Evolutionary conservation across 805 yeast genomes (phyloP).

Genomic region (Candida odintsovae): DNA sequence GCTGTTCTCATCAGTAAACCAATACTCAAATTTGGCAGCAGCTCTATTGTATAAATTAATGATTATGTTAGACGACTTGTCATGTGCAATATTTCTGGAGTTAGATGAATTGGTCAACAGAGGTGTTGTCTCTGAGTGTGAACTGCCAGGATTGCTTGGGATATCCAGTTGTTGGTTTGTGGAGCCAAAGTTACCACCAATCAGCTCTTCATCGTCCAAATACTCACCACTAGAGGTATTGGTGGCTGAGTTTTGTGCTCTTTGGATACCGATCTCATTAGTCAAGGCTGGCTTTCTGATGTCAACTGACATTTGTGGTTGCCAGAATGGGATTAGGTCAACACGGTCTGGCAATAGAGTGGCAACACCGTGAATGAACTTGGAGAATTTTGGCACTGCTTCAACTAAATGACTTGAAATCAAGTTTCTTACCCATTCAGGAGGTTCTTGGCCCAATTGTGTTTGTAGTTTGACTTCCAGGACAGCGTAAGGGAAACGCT

Average conservation of each 20-base stretch:
- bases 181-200: conserved; percentile 43
- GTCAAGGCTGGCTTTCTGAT: conserved; percentile 74
- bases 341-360: conserved; percentile 81
- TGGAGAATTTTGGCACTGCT: conserved; percentile 96
- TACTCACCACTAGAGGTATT: conserved; percentile 46
- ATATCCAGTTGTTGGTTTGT: conserved; percentile 6
- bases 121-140: conserved; percentile 26
- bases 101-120: conserved; percentile 16
- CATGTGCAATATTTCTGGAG: conserved; percentile 8
- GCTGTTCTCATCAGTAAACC: conserved; percentile 44
- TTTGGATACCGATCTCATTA: conserved; percentile 27
- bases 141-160: conserved; percentile 6
- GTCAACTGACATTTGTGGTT: conserved; percentile 94
- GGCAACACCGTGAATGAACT: conserved; percentile 95
- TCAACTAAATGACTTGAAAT: conserved; percentile 91
- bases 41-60: conserved; percentile 19
- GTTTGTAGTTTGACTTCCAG: conserved; percentile 96
- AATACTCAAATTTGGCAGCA: conserved; percentile 31
- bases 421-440: conserved; percentile 92
- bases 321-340: conserved; percentile 90
- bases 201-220: conserved; percentile 65
- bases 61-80: conserved; percentile 9
- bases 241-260: conserved; percentile 20
- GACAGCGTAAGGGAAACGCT: conserved; percentile 96
- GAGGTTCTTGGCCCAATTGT: conserved; percentile 98